A percentile compares a stretch with the other conserved stretches of the same genome.
phyloP scores from a whole-genome alignment of 2,329 filamentous ascomycete genomes.

The Macroventuria anomochaeta region DNA sequence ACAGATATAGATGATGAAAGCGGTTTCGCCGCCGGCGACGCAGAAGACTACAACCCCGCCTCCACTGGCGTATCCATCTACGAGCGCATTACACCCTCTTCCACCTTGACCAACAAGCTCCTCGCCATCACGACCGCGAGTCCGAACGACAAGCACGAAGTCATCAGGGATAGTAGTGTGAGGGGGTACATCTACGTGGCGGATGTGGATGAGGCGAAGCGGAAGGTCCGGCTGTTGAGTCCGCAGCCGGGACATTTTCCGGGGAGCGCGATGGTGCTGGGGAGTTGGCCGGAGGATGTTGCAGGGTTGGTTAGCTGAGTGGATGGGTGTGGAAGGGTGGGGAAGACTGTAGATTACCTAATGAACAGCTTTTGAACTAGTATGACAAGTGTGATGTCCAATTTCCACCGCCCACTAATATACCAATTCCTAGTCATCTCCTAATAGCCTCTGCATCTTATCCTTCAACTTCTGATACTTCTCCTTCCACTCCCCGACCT shows the following conservation, averaged over 20 bases:
- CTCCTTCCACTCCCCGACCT: not conserved
- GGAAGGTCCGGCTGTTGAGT: constrained; percentile 79
- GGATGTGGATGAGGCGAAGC: constrained; percentile 85
- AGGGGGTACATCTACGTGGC: constrained; percentile 94
- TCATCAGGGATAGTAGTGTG: constrained; percentile 79
- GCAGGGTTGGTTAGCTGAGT: constrained; percentile 68
- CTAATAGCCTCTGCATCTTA: not conserved
- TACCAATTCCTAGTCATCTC: not conserved
- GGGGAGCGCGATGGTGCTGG: constrained; percentile 80
- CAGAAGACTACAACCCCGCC: constrained; percentile 56
- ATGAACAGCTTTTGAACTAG: too few relatives aligned
- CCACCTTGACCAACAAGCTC: constrained; percentile 78
- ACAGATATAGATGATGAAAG: constrained; percentile 13
- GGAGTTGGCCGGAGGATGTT: constrained; percentile 83
- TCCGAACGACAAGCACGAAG: constrained; percentile 70
- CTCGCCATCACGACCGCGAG: constrained; percentile 84
- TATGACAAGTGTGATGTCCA: too few relatives aligned
- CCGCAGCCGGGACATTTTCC: constrained; percentile 84
- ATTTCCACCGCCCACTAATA: too few relatives aligned
- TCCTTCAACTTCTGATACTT: not conserved
- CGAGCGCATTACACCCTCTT: constrained; percentile 68
- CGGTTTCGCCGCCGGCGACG: constrained; percentile 51
- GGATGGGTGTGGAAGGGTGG: not conserved
- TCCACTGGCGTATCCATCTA: constrained; percentile 54
- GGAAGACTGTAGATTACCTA: too few relatives aligned